Evolutionary conservation across 306 rosid genomes (phyloP), one percentile per base, ranked within the genome.

Genomic region (Prunus davidiana): DNA sequence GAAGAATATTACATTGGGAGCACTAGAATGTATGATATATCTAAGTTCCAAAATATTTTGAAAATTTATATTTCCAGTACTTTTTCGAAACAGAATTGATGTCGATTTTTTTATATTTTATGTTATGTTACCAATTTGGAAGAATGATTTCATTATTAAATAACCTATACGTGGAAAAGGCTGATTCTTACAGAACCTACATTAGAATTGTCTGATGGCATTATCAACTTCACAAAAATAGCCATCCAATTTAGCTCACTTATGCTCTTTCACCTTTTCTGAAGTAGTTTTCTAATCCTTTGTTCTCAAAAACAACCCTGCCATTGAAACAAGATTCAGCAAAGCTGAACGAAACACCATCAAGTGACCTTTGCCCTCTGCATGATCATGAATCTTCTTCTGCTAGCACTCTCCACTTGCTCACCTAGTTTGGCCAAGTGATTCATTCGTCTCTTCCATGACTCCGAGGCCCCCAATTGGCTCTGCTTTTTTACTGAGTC

Each of bases 381-480:
- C 84, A 82, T 86, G 49, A 88, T 80, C 97, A 89, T 78, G 70
- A 91, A 88, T 79, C 90, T 89, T 84, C 86, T 84, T 85, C 92
- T 87, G 66, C 84, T 74, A 32, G 76, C 87, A 83, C 85, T 76
- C 84, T 88, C 91, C 78, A 82, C 96, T 8, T 78, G 83, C 81
- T 89, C 96, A 54, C 97, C 98, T 65, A 91, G 91, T 81, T 90
- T 91, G 67, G 87, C 92, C 81, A 93, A 87, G 86, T 91, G 96
- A 54, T 81, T 78, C 97, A 93, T 93, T 69, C 96, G 81, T 82
- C 85, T 87, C 76, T 71, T 86, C 94, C 94, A 87, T 12, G 89
- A 85, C 46, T 85, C 87, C 3, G 93, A 18, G 6, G 91, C 76
- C 19, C 73, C 67, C 5, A 50, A 18, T 43, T 82, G 24, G 6